Evolutionary conservation across 805 yeast genomes (phyloP).

Genomic region (Wickerhamomyces hampshirensis): DNA sequence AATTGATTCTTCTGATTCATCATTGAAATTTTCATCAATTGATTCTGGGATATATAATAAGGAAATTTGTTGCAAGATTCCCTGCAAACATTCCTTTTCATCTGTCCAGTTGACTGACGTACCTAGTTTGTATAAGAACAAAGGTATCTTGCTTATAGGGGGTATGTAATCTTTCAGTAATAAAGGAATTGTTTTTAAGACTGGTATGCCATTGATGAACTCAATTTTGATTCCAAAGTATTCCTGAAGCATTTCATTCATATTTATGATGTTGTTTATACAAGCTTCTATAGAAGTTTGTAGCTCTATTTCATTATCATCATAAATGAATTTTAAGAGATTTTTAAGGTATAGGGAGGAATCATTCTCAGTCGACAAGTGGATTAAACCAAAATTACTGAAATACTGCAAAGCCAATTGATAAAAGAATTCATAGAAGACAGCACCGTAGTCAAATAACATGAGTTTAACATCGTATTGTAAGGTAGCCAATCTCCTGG

Average conservation of each 20-base stretch:
- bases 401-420: conserved; percentile 77
- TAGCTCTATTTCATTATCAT: conserved; percentile 14
- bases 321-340: conserved; percentile 9
- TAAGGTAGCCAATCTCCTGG: conserved; percentile 68
- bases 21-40: conserved; percentile 25
- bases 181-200: conserved; percentile 58
- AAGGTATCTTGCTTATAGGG: conserved; percentile 54
- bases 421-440: conserved; percentile 67
- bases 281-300: conserved; percentile 24
- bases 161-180: conserved; percentile 63
- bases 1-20: conserved; percentile 17
- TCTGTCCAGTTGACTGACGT: conserved; percentile 55
- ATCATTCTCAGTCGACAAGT: no score
- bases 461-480: conserved; percentile 78
- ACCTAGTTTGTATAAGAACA: conserved; percentile 60
- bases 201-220: conserved; percentile 25
- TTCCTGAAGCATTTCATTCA: conserved; percentile 77
- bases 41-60: conserved; percentile 66
- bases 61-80: conserved; percentile 64
- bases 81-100: conserved; percentile 66
- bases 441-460: conserved; percentile 74
- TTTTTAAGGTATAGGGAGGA: no score
- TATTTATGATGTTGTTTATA: conserved; percentile 31
- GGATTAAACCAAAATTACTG: conserved; percentile 69
- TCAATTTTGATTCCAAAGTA: conserved; percentile 58